Percentiles rank a stretch among this genome's conserved stretches.
These are phyloP conservation scores for Corylus heterophylla DNA, from an alignment of 306 rosid species.

Conservation along the genomic window DNA sequence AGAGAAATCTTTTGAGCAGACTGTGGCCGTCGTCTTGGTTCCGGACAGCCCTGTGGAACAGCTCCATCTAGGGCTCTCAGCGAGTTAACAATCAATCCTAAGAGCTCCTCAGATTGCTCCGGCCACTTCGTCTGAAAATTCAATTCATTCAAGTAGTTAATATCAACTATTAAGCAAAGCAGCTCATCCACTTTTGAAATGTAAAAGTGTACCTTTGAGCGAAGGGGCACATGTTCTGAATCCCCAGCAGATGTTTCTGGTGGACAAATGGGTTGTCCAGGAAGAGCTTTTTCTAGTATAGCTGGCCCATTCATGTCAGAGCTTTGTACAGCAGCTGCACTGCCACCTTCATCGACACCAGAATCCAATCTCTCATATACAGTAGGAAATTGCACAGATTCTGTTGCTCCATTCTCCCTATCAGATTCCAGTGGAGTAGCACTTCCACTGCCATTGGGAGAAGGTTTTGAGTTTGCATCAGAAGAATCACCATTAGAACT, in stretches of 20 bases:
- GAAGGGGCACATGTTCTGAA: conserved; percentile 66
- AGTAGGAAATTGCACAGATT: conserved; percentile 62
- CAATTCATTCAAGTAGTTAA: conserved; percentile 31
- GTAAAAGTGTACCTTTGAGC: conserved; percentile 63
- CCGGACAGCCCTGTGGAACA: conserved; percentile 93
- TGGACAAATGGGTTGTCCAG: conserved; percentile 65
- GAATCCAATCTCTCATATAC: conserved; percentile 71
- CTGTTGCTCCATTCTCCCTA: conserved; percentile 66
- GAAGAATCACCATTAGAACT: conserved; percentile 57
- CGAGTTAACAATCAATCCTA: conserved; percentile 95
- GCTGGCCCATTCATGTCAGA: conserved; percentile 58
- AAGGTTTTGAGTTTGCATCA: conserved; percentile 63
- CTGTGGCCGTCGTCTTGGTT: conserved; percentile 95
- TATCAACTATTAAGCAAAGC: conserved; percentile 30
- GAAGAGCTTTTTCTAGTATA: conserved; percentile 56
- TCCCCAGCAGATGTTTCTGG: conserved; percentile 82
- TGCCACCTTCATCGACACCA: conserved; percentile 57
- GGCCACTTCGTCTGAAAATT: conserved; percentile 89
- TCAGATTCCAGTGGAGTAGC: conserved; percentile 54
- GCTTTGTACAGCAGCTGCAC: conserved; percentile 85
- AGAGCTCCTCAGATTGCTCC: conserved; percentile 97
- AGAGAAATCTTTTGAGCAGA: conserved; percentile 93
- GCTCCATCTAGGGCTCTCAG: conserved; percentile 94
- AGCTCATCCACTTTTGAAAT: conserved; percentile 23
- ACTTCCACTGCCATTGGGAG: conserved; percentile 57